phyloP scores from a whole-genome alignment of 148 eudicot species.

The Amaranthus hypochondriacus region DNA sequence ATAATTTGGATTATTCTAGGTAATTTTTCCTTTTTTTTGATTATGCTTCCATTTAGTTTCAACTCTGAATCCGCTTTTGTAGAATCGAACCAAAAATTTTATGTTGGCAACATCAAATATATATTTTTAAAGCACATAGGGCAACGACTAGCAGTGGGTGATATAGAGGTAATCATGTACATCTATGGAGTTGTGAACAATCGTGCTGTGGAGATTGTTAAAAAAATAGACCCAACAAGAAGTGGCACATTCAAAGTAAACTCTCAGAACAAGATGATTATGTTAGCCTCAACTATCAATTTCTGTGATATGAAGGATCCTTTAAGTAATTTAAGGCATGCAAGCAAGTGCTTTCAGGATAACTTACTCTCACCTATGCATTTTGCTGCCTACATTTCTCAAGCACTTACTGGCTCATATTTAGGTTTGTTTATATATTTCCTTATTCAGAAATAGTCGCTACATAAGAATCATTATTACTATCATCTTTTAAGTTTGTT shows the following conservation, averaged over 20 bases:
- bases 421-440: conserved; percentile 1
- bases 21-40: no score
- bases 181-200: not conserved
- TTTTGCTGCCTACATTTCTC: conserved; percentile 5
- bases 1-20: no score
- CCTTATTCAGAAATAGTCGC: not conserved
- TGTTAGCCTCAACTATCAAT: not conserved
- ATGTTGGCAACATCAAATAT: conserved; percentile 5
- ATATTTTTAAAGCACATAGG: not conserved
- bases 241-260: conserved; percentile 3
- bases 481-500: not conserved
- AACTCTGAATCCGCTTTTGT: not conserved
- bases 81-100: not conserved
- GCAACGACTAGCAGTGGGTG: not conserved
- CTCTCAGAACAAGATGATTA: conserved; percentile 3
- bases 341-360: conserved; percentile 3
- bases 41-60: no score
- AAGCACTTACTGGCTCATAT: not conserved
- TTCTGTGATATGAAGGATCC: conserved; percentile 3
- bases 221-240: conserved; percentile 1
- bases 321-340: conserved; percentile 6
- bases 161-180: conserved; percentile 8
- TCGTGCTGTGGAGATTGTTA: not conserved
- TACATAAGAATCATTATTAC: not conserved
- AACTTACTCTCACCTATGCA: conserved; percentile 7